A percentile compares a stretch with the other conserved stretches of the same genome.
Evolutionary conservation across 805 yeast species (phyloP).

Genomic region (Wickerhamiella shivajii): DNA sequence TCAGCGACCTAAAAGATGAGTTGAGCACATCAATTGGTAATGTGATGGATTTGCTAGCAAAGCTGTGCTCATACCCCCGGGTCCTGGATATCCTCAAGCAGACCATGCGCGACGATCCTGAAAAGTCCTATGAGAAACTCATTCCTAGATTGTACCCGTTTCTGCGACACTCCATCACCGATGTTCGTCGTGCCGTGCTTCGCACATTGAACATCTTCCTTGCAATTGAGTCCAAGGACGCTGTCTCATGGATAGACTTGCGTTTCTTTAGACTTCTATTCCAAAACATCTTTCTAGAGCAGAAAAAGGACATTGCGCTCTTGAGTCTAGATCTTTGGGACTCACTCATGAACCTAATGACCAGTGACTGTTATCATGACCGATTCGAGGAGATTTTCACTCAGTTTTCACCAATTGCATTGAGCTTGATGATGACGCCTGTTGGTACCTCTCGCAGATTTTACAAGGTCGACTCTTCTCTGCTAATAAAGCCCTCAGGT

Average conservation of each 20-base stretch:
- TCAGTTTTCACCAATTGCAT: slow-evolving; percentile 30
- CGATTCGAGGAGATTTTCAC: background rate
- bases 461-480: slow-evolving; percentile 65
- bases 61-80: slow-evolving; percentile 65
- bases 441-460: slow-evolving; percentile 84
- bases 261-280: slow-evolving; percentile 59
- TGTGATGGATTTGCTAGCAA: slow-evolving; percentile 85
- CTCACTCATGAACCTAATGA: slow-evolving; percentile 29
- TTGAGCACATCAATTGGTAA: slow-evolving; percentile 89
- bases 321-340: slow-evolving; percentile 51
- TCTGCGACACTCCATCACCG: slow-evolving; percentile 80
- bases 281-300: slow-evolving; percentile 83
- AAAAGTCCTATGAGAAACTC: slow-evolving; percentile 50
- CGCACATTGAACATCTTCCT: slow-evolving; percentile 68
- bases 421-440: slow-evolving; percentile 72
- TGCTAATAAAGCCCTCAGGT: slow-evolving; percentile 72
- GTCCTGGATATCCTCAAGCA: slow-evolving; percentile 60
- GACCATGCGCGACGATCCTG: slow-evolving; percentile 37
- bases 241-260: slow-evolving; percentile 57
- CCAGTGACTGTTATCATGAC: background rate
- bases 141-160: slow-evolving; percentile 92
- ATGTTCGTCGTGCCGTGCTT: slow-evolving; percentile 78
- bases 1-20: slow-evolving; percentile 78
- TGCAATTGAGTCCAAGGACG: slow-evolving; percentile 28
- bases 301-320: slow-evolving; percentile 54